These are phyloP conservation scores for Rhytidhysteron rufulum DNA, from an alignment of 2,329 filamentous ascomycete genomes.

Conservation along the genomic window DNA sequence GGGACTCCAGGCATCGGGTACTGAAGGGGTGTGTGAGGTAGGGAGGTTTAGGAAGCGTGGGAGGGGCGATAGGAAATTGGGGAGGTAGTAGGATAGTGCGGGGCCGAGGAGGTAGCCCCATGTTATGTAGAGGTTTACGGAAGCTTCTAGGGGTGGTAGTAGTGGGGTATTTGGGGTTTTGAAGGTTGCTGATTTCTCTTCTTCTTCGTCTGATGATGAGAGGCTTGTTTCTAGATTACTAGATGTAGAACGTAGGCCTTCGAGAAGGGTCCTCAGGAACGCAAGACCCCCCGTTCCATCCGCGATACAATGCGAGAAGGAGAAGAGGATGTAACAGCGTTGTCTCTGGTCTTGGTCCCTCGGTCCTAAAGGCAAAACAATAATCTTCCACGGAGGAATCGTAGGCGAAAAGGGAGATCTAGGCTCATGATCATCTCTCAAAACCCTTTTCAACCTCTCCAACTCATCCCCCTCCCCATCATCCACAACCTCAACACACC, in stretches of 20 bases:
- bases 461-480: conserved; percentile 8
- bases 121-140: conserved; percentile 39
- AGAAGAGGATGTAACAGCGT: conserved; percentile 34
- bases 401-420: conserved; percentile 19
- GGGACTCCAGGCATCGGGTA: conserved; percentile 34
- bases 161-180: conserved; percentile 16
- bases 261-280: conserved; percentile 42
- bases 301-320: conserved; percentile 42
- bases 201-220: too few relatives aligned
- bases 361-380: conserved; percentile 27
- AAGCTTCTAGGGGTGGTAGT: conserved; percentile 37
- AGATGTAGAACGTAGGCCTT: conserved; percentile 8
- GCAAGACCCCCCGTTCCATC: conserved; percentile 42
- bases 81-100: conserved; percentile 36
- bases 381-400: conserved; percentile 44
- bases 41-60: conserved; percentile 33
- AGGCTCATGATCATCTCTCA: conserved; percentile 32
- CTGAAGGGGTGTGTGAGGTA: conserved; percentile 15
- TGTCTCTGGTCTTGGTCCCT: not conserved
- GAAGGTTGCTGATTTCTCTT: too few relatives aligned
- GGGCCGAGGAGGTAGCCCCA: conserved; percentile 43
- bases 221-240: not conserved
- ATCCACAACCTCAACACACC: conserved; percentile 37
- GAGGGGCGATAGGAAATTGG: conserved; percentile 25
- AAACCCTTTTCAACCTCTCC: conserved; percentile 16